These are phyloP conservation scores for Chaetoceros tenuissimus DNA, from an alignment of 108 stramenopile genomes.

Conservation along the genomic window DNA sequence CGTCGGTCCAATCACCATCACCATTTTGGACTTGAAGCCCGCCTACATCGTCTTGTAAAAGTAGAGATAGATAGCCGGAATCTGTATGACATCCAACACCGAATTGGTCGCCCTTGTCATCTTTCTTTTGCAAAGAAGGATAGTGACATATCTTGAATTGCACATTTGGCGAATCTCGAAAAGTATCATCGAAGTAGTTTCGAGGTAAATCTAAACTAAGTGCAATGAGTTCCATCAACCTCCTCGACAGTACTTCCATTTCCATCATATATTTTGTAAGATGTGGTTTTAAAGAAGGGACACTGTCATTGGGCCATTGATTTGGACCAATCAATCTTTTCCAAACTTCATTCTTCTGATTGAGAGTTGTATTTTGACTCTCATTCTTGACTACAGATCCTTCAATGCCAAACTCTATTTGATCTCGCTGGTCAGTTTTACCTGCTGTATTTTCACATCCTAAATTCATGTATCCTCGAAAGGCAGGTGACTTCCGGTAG, in stretches of 20 bases:
- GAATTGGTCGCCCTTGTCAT: conserved; percentile 5
- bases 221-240: conserved; percentile 19
- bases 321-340: conserved; percentile 36
- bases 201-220: conserved; percentile 4
- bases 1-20: conserved; percentile 50
- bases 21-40: conserved; percentile 45
- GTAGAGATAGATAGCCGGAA: conserved; percentile 51
- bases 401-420: conserved; percentile 63
- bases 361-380: conserved; percentile 22
- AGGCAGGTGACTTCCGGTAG: conserved; percentile 40
- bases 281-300: conserved; percentile 29
- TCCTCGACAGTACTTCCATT: conserved; percentile 13
- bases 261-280: conserved; percentile 35
- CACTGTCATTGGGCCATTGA: conserved; percentile 45
- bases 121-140: conserved; percentile 18
- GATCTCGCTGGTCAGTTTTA: conserved; percentile 50
- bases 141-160: conserved; percentile 52
- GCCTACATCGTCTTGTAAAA: conserved; percentile 40
- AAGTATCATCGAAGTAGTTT: neutral
- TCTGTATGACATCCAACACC: conserved; percentile 69
- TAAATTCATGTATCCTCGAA: conserved; percentile 63
- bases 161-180: conserved; percentile 46
- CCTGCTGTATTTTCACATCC: conserved; percentile 69
- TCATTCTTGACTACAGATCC: conserved; percentile 17
- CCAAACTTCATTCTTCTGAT: conserved; percentile 9